Evolutionary conservation across 768 basidiomycete species (phyloP).

Genomic region (Nidularia sp.): DNA sequence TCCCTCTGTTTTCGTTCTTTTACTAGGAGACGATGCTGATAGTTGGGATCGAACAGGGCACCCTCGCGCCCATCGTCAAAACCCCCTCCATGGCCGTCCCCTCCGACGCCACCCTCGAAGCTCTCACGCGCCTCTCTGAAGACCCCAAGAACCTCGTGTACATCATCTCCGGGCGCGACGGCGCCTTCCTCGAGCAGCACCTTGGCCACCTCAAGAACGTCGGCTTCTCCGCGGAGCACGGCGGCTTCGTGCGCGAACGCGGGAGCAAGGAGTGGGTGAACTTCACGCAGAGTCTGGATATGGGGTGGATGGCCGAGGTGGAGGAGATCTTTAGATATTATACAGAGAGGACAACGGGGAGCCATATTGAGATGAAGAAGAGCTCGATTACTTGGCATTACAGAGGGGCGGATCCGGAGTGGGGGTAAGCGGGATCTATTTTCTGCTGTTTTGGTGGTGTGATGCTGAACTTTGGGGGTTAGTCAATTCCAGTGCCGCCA

Average conservation of each 20-base stretch:
- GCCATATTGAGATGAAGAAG: slow-evolving; percentile 95
- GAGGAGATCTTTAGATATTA: slow-evolving; percentile 95
- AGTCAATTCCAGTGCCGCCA: slow-evolving; percentile 94
- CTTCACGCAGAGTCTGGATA: slow-evolving; percentile 89
- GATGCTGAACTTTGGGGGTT: slow-evolving; percentile 2
- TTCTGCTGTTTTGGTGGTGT: neutral
- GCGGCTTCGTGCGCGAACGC: slow-evolving; percentile 82
- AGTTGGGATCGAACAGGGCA: slow-evolving; percentile 54
- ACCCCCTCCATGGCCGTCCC: slow-evolving; percentile 85
- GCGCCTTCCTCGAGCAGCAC: slow-evolving; percentile 87
- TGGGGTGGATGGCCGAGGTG: slow-evolving; percentile 97
- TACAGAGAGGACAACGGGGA: slow-evolving; percentile 95
- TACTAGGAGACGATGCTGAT: slow-evolving; percentile 2
- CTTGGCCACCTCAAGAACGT: slow-evolving; percentile 79
- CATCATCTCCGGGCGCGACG: slow-evolving; percentile 96
- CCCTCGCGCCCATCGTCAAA: slow-evolving; percentile 95
- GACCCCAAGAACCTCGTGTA: slow-evolving; percentile 93
- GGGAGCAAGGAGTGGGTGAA: slow-evolving; percentile 71
- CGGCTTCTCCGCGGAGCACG: slow-evolving; percentile 95
- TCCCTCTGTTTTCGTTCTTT: neutral
- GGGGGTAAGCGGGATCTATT: slow-evolving; percentile 63
- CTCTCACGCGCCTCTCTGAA: slow-evolving; percentile 63
- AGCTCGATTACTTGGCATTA: slow-evolving; percentile 99
- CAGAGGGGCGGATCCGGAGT: slow-evolving; percentile 88
- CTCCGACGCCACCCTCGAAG: slow-evolving; percentile 65